These are phyloP conservation scores for Aspergillus mulundensis DNA, from an alignment of 495 filamentous ascomycete species.

Conservation along the genomic window DNA sequence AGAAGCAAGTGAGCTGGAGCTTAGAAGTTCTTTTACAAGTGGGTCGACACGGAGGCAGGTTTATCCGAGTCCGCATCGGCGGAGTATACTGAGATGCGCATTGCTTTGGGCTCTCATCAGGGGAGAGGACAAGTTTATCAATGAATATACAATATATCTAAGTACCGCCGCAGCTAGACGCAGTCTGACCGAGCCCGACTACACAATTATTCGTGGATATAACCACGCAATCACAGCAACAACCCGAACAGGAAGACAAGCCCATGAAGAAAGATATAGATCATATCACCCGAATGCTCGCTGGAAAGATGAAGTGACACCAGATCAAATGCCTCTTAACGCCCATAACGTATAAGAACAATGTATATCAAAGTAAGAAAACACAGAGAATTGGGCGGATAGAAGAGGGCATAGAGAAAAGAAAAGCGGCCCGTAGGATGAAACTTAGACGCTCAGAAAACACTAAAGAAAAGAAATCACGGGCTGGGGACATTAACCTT, in stretches of 20 bases:
- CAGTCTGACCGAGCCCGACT: constrained; percentile 31
- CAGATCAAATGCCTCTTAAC: constrained; percentile 35
- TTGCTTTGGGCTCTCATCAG: neutral
- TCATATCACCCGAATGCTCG: constrained; percentile 38
- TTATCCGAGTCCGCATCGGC: constrained; percentile 1
- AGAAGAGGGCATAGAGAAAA: constrained; percentile 11
- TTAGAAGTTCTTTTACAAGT: constrained; percentile 4
- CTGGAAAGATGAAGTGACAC: constrained; percentile 28
- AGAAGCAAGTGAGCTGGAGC: neutral
- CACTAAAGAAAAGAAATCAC: neutral
- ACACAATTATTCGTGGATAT: constrained; percentile 34
- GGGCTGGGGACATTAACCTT: constrained; percentile 35
- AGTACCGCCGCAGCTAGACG: constrained; percentile 25
- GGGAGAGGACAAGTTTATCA: neutral
- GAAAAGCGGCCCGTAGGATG: constrained; percentile 12
- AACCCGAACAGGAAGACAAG: constrained; percentile 13
- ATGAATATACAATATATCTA: constrained; percentile 16
- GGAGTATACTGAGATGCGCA: neutral
- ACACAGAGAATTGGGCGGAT: constrained; percentile 7
- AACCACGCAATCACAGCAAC: constrained; percentile 17
- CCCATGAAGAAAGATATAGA: constrained; percentile 12
- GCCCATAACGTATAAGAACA: constrained; percentile 22
- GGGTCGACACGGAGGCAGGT: constrained; percentile 4
- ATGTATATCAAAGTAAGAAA: constrained; percentile 15
- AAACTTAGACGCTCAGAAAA: constrained; percentile 14